phyloP scores from a whole-genome alignment of 2,329 filamentous ascomycete genomes.

The Teratosphaeriaceae sp. region DNA sequence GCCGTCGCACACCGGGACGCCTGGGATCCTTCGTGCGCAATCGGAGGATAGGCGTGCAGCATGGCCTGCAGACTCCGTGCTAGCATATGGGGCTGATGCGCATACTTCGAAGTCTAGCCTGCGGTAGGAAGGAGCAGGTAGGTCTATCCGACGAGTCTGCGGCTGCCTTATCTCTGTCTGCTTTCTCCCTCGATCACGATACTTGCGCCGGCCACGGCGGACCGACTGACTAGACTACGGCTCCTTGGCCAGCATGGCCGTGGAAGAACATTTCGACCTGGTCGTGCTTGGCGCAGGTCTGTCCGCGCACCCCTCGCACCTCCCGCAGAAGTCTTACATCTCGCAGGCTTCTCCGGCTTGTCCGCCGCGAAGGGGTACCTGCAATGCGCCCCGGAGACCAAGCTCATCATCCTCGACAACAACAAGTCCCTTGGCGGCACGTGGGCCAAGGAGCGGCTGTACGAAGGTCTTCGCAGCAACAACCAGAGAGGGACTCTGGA shows the following conservation, averaged over 20 bases:
- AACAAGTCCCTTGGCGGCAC: slow-evolving; percentile 52
- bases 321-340: slow-evolving; percentile 9
- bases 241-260: background rate
- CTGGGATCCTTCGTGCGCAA: too few relatives aligned
- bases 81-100: too few relatives aligned
- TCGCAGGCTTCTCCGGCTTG: background rate
- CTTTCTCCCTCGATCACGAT: too few relatives aligned
- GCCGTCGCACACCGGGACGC: too few relatives aligned
- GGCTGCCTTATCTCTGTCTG: too few relatives aligned
- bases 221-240: too few relatives aligned
- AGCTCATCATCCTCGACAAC: slow-evolving; percentile 39
- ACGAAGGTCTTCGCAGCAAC: slow-evolving; percentile 65
- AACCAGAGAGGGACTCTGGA: slow-evolving; percentile 69
- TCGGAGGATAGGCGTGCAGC: too few relatives aligned
- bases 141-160: too few relatives aligned
- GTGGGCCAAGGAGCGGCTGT: slow-evolving; percentile 62
- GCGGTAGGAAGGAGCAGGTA: too few relatives aligned
- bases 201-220: too few relatives aligned
- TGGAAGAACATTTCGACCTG: slow-evolving; percentile 19
- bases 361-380: background rate
- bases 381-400: slow-evolving; percentile 2
- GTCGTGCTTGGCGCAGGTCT: slow-evolving; percentile 44
- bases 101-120: too few relatives aligned
- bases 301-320: slow-evolving; percentile 35
- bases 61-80: too few relatives aligned